Evolutionary conservation across 495 filamentous ascomycete species (phyloP).

Genomic region (Penicillium maclennaniae): DNA sequence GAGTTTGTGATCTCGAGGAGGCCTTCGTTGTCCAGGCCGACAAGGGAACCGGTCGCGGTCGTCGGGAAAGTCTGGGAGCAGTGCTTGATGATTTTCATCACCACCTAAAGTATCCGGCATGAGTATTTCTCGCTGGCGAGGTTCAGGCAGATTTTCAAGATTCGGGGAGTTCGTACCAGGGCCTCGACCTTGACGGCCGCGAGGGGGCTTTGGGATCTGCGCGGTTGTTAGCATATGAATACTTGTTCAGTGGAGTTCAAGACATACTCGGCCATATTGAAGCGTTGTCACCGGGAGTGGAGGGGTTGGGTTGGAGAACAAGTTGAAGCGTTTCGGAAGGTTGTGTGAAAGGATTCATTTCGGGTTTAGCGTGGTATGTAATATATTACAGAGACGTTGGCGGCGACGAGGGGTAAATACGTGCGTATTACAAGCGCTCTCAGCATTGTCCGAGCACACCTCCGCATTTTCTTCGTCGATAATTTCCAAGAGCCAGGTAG

Average conservation of each 20-base stretch:
- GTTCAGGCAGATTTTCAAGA: constrained; percentile 31
- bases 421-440: neutral
- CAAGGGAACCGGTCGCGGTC: constrained; percentile 80
- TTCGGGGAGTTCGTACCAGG: constrained; percentile 52
- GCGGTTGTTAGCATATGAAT: constrained; percentile 4
- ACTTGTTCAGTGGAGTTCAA: neutral
- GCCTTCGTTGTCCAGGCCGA: constrained; percentile 86
- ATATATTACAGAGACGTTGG: neutral
- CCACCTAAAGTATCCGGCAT: constrained; percentile 57
- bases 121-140: constrained; percentile 30
- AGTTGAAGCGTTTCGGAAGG: constrained; percentile 28
- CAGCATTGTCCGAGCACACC: neutral
- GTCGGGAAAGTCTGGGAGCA: constrained; percentile 83
- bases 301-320: constrained; percentile 18
- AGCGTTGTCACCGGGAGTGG: constrained; percentile 26
- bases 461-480: neutral
- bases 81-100: constrained; percentile 96
- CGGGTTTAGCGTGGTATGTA: constrained; percentile 22
- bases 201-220: constrained; percentile 51
- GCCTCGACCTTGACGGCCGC: constrained; percentile 82
- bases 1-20: constrained; percentile 88
- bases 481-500: neutral
- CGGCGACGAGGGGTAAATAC: constrained; percentile 21
- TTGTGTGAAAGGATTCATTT: constrained; percentile 43
- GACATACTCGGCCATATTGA: constrained; percentile 47